Evolutionary conservation across 2,329 filamentous ascomycete species (phyloP).

Genomic region (Teratosphaeria nubilosa): DNA sequence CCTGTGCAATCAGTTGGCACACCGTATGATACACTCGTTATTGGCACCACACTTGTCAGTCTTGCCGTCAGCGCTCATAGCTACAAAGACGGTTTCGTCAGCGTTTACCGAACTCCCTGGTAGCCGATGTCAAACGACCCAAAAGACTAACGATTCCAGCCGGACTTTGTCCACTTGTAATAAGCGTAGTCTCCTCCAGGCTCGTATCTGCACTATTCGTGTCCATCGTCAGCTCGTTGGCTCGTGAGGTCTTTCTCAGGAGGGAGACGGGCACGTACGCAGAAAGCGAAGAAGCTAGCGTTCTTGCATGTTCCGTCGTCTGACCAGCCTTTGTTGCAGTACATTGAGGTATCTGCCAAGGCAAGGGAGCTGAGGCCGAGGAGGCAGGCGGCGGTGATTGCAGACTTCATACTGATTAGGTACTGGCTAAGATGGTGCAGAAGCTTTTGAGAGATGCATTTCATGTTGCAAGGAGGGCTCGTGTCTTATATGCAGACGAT

Average conservation of each 20-base stretch:
- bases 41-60: not conserved
- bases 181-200: not conserved
- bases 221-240: not conserved
- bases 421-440: no score
- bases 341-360: not conserved
- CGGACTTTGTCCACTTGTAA: not conserved
- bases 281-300: not conserved
- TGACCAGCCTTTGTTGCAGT: not conserved
- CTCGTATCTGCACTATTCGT: not conserved
- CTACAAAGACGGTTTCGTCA: not conserved
- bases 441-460: no score
- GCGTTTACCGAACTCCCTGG: not conserved
- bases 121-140: not conserved
- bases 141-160: not conserved
- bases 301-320: not conserved
- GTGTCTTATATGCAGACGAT: not conserved
- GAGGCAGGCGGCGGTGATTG: not conserved
- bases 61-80: not conserved
- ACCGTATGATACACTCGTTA: not conserved
- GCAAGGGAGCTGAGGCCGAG: not conserved
- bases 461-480: not conserved
- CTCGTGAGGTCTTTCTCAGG: not conserved
- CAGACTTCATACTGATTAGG: not conserved
- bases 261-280: not conserved
- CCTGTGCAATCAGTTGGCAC: not conserved